These are phyloP conservation scores for Cryphonectria nitschkei DNA, from an alignment of 2,329 filamentous ascomycete species.

Conservation along the genomic window DNA sequence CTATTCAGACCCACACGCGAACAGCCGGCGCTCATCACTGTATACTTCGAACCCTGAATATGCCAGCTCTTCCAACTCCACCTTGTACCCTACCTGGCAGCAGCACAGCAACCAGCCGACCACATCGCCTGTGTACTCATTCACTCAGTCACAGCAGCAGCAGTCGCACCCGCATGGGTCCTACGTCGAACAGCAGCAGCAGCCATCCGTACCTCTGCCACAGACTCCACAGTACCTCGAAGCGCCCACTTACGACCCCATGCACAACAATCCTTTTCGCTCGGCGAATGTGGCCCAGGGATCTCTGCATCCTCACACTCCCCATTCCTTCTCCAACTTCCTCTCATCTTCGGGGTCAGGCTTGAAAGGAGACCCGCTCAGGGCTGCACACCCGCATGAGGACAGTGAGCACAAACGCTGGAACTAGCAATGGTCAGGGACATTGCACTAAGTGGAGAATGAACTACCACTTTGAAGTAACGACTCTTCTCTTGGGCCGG, in stretches of 20 bases:
- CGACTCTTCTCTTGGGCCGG: conserved; percentile 22
- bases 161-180: conserved; percentile 32
- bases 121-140: conserved; percentile 50
- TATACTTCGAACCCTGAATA: conserved; percentile 51
- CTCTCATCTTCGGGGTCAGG: conserved; percentile 27
- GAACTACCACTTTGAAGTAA: conserved; percentile 1
- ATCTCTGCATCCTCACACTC: conserved; percentile 28
- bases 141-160: conserved; percentile 45
- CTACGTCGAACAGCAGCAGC: conserved; percentile 36
- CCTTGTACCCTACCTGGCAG: conserved; percentile 52
- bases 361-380: conserved; percentile 30
- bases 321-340: conserved; percentile 31
- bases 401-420: conserved; percentile 26
- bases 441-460: neutral
- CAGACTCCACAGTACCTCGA: conserved; percentile 36
- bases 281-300: conserved; percentile 31
- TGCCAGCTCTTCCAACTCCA: conserved; percentile 41
- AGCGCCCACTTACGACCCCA: conserved; percentile 35
- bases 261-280: conserved; percentile 36
- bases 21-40: conserved; percentile 51
- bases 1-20: conserved; percentile 49
- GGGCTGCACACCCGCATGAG: conserved; percentile 28
- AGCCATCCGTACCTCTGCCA: conserved; percentile 34
- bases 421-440: conserved; percentile 11
- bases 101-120: conserved; percentile 46